Conservation (phyloP, 164 flowering plant species). For the Nymphaea colorata region DNA sequence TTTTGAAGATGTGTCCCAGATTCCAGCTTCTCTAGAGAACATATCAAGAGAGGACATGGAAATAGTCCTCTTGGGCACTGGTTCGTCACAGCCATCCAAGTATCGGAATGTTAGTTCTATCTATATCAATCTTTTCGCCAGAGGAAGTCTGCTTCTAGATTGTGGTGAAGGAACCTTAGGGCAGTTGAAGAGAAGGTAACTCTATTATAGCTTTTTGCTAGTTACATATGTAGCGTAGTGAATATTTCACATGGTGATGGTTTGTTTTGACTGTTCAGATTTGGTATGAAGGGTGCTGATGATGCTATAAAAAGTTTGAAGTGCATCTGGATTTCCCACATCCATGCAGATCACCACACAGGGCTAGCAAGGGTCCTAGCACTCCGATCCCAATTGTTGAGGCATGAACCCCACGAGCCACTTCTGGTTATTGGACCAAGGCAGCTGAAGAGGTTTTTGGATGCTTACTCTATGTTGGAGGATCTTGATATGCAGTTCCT, state of each 20-base stretch:
- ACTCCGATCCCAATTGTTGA: constrained; percentile 50
- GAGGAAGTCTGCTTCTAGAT: constrained; percentile 80
- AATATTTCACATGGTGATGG: not conserved
- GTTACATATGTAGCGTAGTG: not conserved
- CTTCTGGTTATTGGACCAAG: constrained; percentile 80
- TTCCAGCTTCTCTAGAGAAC: constrained; percentile 75
- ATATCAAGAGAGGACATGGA: constrained; percentile 84
- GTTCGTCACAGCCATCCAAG: constrained; percentile 97
- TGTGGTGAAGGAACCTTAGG: constrained; percentile 98
- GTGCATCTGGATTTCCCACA: constrained; percentile 94
- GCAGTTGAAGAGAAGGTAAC: constrained; percentile 93
- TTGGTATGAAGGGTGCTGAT: constrained; percentile 77
- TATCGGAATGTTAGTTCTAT: constrained; percentile 92
- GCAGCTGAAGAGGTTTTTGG: constrained; percentile 62
- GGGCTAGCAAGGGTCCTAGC: constrained; percentile 96
- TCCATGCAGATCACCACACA: constrained; percentile 96
- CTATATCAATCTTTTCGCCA: constrained; percentile 77
- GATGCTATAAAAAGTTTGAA: constrained; percentile 51
- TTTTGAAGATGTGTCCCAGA: constrained; percentile 3
- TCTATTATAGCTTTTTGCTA: not conserved
- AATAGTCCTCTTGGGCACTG: constrained; percentile 92
- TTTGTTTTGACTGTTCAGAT: constrained; percentile 26
- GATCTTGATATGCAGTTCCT: constrained; percentile 86
- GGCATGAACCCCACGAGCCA: constrained; percentile 59
- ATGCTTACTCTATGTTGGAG: constrained; percentile 88